Base-by-base conservation (phyloP, 352 stramenopile genomes). In the Pythium folliculosum region DNA sequence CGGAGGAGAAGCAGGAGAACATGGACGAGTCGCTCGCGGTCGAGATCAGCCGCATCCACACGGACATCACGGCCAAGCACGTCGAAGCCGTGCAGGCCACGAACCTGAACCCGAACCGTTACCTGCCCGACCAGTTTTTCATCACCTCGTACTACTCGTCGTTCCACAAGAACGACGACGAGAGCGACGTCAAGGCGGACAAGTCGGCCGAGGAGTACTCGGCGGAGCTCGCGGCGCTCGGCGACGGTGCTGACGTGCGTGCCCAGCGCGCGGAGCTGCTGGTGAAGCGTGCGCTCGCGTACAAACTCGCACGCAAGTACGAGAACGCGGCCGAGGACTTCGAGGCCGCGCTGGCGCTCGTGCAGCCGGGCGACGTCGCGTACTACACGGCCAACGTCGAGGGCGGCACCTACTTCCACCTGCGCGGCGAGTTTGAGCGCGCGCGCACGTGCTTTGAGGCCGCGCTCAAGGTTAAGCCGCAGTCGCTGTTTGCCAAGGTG, bases 131-230 rank as follows among this genome's bases (percentile, higher is more conserved):
- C 67, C 76, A 89, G 67, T 93, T 91, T 69, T 93, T 93, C 71
- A 85, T 93, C 54, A 91, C 82, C 43, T 93, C 85, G 55, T 93
- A 93, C 75, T 93, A 89, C 72, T 91, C 82, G n/a, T 93, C 85
- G 27, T 93, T 93, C 75, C 85, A 93, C 68, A 70, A 78, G 38
- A 87, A 77, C 63, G 85, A 93, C 71, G 85, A 91, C 59, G 81
- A 93, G 65, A 91, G 81, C 62, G 83, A 91, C 43, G 43, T 91
- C 21, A 63, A 75, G 35, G 80, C 77, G 0, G 73, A 88, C 19
- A 84, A 90, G 66, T 78, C 77, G 12, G 77, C 76, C 1, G 73
- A 79, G 5, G 73, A 84, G 59, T 93, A 93, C 72, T 83, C 81
- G 35, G 56, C 44, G 17, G 74, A 88, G 58, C 71, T 92, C 37